These are phyloP conservation scores for Staphylotrichum tortipilum DNA, from an alignment of 495 filamentous ascomycete genomes.

Conservation along the genomic window DNA sequence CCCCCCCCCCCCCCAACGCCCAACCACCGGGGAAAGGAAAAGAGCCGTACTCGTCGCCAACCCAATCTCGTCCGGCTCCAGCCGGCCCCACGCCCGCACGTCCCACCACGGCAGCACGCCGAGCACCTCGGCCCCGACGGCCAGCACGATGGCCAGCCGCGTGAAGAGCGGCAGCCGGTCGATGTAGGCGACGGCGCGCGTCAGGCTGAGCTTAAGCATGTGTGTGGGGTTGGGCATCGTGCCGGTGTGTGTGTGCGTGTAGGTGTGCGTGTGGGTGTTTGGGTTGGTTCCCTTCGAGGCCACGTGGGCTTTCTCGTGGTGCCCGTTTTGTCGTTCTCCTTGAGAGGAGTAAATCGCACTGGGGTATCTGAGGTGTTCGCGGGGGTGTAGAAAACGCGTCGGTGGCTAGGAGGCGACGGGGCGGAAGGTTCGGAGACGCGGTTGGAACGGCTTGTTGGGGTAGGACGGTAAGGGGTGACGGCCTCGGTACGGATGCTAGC, in stretches of 20 bases:
- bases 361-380: too few relatives aligned
- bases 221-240: slow-evolving; percentile 11
- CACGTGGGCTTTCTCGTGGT: too few relatives aligned
- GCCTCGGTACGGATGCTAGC: too few relatives aligned
- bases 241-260: neutral
- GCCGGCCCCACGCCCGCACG: slow-evolving; percentile 61
- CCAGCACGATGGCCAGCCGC: slow-evolving; percentile 59
- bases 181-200: slow-evolving; percentile 54
- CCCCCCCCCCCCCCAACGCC: too few relatives aligned
- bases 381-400: too few relatives aligned
- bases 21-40: neutral
- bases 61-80: slow-evolving; percentile 67
- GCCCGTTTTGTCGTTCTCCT: neutral
- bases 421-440: too few relatives aligned
- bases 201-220: slow-evolving; percentile 25
- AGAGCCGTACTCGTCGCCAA: slow-evolving; percentile 57
- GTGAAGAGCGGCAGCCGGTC: slow-evolving; percentile 84
- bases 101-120: slow-evolving; percentile 58
- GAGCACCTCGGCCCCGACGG: slow-evolving; percentile 59
- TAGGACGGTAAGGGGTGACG: too few relatives aligned
- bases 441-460: too few relatives aligned
- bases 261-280: too few relatives aligned
- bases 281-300: too few relatives aligned
- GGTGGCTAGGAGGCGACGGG: too few relatives aligned
- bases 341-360: too few relatives aligned